Evolutionary conservation across 768 basidiomycete genomes (phyloP).

Genomic region (Suillus sp.): DNA sequence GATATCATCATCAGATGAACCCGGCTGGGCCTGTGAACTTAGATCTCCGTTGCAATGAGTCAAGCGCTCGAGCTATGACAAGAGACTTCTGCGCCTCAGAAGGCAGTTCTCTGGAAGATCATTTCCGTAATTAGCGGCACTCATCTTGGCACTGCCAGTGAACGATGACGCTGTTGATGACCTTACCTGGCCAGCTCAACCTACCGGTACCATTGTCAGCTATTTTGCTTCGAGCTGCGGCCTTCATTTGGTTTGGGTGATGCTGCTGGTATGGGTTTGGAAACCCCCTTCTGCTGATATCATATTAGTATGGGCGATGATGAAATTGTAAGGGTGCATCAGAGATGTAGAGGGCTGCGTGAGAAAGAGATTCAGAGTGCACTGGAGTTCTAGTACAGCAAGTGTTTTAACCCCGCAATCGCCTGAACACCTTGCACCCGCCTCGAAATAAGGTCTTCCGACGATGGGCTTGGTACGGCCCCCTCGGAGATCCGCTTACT

Average conservation of each 20-base stretch:
- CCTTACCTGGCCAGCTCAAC: background rate
- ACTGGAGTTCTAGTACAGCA: constrained; percentile 71
- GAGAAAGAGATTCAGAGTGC: constrained; percentile 74
- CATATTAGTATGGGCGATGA: background rate
- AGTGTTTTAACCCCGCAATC: constrained; percentile 70
- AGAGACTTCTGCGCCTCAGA: constrained; percentile 32
- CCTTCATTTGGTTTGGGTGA: constrained; percentile 64
- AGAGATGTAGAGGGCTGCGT: constrained; percentile 64
- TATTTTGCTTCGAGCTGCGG: constrained; percentile 60
- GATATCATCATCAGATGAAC: constrained; percentile 50
- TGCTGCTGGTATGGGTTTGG: constrained; percentile 52
- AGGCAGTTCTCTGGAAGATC: constrained; percentile 36
- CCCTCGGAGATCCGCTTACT: constrained; percentile 21
- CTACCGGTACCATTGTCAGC: constrained; percentile 52
- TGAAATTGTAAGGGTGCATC: constrained; percentile 59
- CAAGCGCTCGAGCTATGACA: constrained; percentile 44
- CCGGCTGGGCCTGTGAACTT: constrained; percentile 74
- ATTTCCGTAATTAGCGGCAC: constrained; percentile 36
- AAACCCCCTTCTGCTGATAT: constrained; percentile 8
- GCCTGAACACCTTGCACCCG: constrained; percentile 41
- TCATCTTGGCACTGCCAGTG: constrained; percentile 45
- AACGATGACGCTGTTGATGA: constrained; percentile 8
- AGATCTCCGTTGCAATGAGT: constrained; percentile 63
- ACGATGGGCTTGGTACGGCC: constrained; percentile 21
- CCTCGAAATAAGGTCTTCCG: constrained; percentile 27